Conservation (phyloP, 345 rosid genomes). For the Erucastrum elatum region DNA sequence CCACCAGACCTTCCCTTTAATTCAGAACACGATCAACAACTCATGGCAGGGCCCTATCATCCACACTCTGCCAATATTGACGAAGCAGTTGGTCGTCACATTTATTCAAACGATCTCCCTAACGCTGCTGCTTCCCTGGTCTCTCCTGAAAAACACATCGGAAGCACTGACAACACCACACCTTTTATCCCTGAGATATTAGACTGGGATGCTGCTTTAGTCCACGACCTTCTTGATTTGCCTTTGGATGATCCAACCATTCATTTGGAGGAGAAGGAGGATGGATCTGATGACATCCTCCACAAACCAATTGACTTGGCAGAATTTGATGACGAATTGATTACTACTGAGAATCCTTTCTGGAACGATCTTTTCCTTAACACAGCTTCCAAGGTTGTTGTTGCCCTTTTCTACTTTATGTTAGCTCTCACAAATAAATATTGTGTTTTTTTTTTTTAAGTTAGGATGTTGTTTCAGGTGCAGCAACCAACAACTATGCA, state of each 20-base stretch:
- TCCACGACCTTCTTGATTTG: conserved; percentile 55
- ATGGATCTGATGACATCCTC: conserved; percentile 39
- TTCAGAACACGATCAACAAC: conserved; percentile 48
- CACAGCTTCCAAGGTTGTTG: conserved; percentile 63
- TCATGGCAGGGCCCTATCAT: conserved; percentile 44
- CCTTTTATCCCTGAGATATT: conserved; percentile 47
- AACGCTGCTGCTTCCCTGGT: conserved; percentile 46
- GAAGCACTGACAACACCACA: conserved; percentile 41
- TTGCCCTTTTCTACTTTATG: background rate
- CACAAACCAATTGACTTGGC: conserved; percentile 61
- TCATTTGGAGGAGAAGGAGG: conserved; percentile 59
- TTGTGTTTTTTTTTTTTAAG: too few relatives aligned
- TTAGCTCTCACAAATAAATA: background rate
- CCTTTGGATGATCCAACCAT: conserved; percentile 38
- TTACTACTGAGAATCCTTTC: conserved; percentile 58
- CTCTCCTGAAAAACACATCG: conserved; percentile 46
- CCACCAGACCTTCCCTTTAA: conserved; percentile 28
- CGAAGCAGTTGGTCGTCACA: conserved; percentile 72
- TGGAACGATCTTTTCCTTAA: conserved; percentile 70
- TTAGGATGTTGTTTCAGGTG: conserved; percentile 37
- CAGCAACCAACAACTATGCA: conserved; percentile 38
- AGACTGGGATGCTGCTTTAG: conserved; percentile 54
- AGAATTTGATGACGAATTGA: conserved; percentile 74
- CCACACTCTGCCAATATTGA: conserved; percentile 37
- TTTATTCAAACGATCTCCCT: conserved; percentile 61